A percentile compares a stretch with the other conserved stretches of the same genome.
Conservation (phyloP, 768 basidiomycete species). For the Cubamyces sp. region DNA sequence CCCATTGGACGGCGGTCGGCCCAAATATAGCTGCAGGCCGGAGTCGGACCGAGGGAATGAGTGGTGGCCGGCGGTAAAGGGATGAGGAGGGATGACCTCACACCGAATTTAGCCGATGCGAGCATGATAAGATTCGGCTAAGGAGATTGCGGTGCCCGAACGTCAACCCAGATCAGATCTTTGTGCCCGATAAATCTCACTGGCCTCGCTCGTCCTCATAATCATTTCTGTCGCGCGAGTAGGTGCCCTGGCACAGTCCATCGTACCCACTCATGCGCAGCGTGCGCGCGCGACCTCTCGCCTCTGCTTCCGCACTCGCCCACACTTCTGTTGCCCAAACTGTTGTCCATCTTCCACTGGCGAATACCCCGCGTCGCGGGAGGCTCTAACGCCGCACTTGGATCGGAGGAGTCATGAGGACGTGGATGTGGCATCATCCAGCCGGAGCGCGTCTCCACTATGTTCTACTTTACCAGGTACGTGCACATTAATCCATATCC, state of each 20-base stretch:
- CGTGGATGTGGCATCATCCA: conserved; percentile 1
- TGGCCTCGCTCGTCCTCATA: background rate
- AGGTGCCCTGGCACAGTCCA: too few relatives aligned
- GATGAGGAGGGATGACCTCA: conserved; percentile 19
- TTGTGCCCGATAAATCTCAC: conserved; percentile 1
- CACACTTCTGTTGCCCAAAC: too few relatives aligned
- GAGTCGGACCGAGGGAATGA: conserved; percentile 7
- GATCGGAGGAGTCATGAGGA: background rate
- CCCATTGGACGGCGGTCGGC: background rate
- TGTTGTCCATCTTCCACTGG: too few relatives aligned
- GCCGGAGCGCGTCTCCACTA: conserved; percentile 1
- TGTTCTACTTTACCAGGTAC: conserved; percentile 2
- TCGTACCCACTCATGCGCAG: too few relatives aligned
- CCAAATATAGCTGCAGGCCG: conserved; percentile 12
- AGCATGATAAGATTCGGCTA: conserved; percentile 17
- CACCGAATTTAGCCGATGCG: conserved; percentile 15
- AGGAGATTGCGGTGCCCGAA: conserved; percentile 8
- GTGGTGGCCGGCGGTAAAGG: conserved; percentile 15
- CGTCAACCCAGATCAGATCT: conserved; percentile 15
- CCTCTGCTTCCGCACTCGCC: background rate
- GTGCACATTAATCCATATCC: background rate
- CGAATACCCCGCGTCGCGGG: background rate
- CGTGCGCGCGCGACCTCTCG: background rate
- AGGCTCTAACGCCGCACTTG: background rate
- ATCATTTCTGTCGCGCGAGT: too few relatives aligned